Percentiles rank a stretch among this genome's conserved stretches.
phyloP scores from a whole-genome alignment of 2,329 filamentous ascomycete species.

The Colletotrichum eleusines region DNA sequence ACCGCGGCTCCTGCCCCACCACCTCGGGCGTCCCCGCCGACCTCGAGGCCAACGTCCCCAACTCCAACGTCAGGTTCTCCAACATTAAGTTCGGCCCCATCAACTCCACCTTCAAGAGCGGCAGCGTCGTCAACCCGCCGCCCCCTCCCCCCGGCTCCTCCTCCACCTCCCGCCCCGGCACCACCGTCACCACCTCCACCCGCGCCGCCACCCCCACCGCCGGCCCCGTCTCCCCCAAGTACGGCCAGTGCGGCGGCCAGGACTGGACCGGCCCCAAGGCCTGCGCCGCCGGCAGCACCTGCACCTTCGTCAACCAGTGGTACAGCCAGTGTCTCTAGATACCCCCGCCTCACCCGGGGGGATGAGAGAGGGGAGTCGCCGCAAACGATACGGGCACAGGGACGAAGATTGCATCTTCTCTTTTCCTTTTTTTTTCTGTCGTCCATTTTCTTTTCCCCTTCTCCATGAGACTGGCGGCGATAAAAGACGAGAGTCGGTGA shows the following conservation, averaged over 20 bases:
- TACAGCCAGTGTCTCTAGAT: conserved; percentile 58
- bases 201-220: conserved; percentile 24
- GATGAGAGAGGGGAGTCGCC: too few relatives aligned
- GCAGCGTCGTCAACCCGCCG: conserved; percentile 24
- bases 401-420: conserved; percentile 18
- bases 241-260: conserved; percentile 54
- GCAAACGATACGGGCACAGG: conserved; percentile 6
- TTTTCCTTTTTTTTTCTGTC: background rate
- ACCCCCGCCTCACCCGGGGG: too few relatives aligned
- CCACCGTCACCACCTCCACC: conserved; percentile 20
- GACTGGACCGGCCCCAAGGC: conserved; percentile 52
- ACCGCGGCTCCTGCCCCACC: conserved; percentile 66
- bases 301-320: conserved; percentile 54
- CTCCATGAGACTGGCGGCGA: background rate
- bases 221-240: conserved; percentile 47
- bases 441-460: too few relatives aligned
- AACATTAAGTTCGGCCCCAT: conserved; percentile 68
- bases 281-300: conserved; percentile 53
- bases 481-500: conserved; percentile 28
- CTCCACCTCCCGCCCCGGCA: conserved; percentile 28
- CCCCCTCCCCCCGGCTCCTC: background rate
- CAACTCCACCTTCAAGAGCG: conserved; percentile 61
- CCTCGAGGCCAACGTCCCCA: conserved; percentile 60
- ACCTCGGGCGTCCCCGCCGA: conserved; percentile 64
- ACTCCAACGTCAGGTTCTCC: conserved; percentile 67